Conservation (phyloP, 257 asterid genomes). For the Solanum sejunctum region DNA sequence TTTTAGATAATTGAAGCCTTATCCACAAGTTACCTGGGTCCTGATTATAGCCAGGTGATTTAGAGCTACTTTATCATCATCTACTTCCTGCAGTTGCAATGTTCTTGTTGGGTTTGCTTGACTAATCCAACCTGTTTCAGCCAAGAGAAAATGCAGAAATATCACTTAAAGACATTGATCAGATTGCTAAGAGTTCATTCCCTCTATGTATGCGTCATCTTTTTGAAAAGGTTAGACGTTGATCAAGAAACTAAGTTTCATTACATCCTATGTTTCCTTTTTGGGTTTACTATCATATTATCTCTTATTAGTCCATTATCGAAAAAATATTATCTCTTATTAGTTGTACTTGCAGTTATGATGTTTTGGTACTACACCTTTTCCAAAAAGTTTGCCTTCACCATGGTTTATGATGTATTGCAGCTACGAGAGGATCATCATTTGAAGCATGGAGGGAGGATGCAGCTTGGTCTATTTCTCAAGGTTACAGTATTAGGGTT, state of each 20-base stretch:
- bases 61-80: not conserved
- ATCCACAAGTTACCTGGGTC: slow-evolving; percentile 84
- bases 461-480: slow-evolving; percentile 92
- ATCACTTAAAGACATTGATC: slow-evolving; percentile 82
- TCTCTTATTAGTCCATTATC: not conserved
- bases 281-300: not conserved
- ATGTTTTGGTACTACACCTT: not conserved
- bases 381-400: not conserved
- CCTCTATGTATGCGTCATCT: slow-evolving; percentile 99
- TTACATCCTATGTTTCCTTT: not conserved
- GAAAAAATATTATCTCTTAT: not conserved
- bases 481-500: slow-evolving; percentile 35
- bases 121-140: slow-evolving; percentile 36
- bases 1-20: slow-evolving; percentile 70
- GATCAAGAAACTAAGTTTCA: not conserved
- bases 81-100: not conserved
- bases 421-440: slow-evolving; percentile 99
- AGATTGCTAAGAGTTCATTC: slow-evolving; percentile 75
- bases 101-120: not conserved
- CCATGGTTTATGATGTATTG: not conserved
- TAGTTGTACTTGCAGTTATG: not conserved
- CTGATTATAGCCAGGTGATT: slow-evolving; percentile 87
- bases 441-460: slow-evolving; percentile 94
- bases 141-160: slow-evolving; percentile 53
- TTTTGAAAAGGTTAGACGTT: slow-evolving; percentile 61